These are phyloP conservation scores for Aspergillus bertholletiae DNA, from an alignment of 495 filamentous ascomycete genomes.

Conservation along the genomic window DNA sequence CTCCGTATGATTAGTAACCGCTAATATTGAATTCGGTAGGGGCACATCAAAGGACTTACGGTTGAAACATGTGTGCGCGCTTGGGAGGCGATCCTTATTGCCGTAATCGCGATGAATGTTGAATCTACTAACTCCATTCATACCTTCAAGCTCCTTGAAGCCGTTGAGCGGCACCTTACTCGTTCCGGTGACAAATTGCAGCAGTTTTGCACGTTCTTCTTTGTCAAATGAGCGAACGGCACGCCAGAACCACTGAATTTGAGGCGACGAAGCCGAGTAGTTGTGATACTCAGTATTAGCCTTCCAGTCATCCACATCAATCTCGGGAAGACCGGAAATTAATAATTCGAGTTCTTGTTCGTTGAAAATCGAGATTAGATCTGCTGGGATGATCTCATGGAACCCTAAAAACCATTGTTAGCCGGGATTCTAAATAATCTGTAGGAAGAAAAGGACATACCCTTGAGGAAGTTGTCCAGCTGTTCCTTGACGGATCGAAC, in stretches of 20 bases:
- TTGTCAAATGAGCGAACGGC: constrained; percentile 98
- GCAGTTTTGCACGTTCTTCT: constrained; percentile 93
- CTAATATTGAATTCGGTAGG: background rate
- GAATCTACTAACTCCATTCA: constrained; percentile 98
- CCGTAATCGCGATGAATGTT: constrained; percentile 99
- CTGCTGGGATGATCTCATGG: constrained; percentile 94
- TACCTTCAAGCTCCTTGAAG: constrained; percentile 98
- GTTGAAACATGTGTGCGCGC: constrained; percentile 98
- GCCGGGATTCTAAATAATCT: background rate
- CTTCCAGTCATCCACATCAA: constrained; percentile 99
- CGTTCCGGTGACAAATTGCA: constrained; percentile 98
- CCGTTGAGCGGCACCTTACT: constrained; percentile 98
- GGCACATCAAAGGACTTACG: constrained; percentile 60
- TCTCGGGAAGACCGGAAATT: constrained; percentile 95
- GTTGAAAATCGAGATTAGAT: constrained; percentile 96
- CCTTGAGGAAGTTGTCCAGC: constrained; percentile 91
- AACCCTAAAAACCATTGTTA: constrained; percentile 59
- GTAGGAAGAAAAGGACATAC: constrained; percentile 41
- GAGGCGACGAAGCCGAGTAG: constrained; percentile 88
- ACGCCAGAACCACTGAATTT: constrained; percentile 99
- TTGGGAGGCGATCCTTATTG: constrained; percentile 93
- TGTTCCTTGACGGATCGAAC: constrained; percentile 89
- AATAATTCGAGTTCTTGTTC: constrained; percentile 96
- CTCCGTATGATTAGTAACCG: constrained; percentile 30
- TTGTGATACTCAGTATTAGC: constrained; percentile 98